Evolutionary conservation across 345 rosid genomes (phyloP).

Genomic region (Trapa bicornis): DNA sequence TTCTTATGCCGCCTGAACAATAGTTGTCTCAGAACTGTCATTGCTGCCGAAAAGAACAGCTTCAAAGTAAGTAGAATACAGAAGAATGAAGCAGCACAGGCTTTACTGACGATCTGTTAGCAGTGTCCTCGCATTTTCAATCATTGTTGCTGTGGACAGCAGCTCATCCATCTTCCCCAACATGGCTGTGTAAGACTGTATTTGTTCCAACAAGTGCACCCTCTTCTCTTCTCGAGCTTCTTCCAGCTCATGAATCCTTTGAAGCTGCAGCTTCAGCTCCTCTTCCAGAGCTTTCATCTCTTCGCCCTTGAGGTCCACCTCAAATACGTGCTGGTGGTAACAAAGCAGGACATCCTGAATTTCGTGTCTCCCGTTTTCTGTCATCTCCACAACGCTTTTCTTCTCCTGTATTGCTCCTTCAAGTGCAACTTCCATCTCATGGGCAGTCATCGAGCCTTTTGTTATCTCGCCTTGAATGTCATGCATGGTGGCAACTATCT

Average conservation of each 20-base stretch:
- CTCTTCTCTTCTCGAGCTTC: constrained; percentile 21
- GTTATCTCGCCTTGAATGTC: constrained; percentile 30
- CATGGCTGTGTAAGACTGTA: constrained; percentile 8
- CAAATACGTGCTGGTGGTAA: constrained; percentile 45
- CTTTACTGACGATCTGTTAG: constrained; percentile 10
- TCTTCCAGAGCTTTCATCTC: constrained; percentile 39
- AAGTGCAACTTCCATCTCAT: constrained; percentile 36
- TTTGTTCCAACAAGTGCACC: constrained; percentile 18
- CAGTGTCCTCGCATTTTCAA: constrained; percentile 34
- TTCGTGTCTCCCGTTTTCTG: constrained; percentile 39
- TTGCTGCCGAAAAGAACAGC: too few species aligned
- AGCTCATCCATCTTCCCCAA: constrained; percentile 39
- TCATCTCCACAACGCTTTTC: constrained; percentile 37
- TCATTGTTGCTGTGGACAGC: constrained; percentile 15
- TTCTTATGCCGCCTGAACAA: too few species aligned
- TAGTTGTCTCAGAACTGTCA: too few species aligned
- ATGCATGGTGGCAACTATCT: constrained; percentile 31
- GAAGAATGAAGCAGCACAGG: too few species aligned
- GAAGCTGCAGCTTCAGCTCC: constrained; percentile 22
- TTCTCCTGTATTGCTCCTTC: constrained; percentile 39
- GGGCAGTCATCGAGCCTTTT: constrained; percentile 26
- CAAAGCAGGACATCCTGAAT: constrained; percentile 35
- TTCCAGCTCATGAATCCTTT: constrained; percentile 28
- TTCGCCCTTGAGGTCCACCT: constrained; percentile 33
- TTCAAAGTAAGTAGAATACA: too few species aligned